These are phyloP conservation scores for Skeletonema potamos DNA, from an alignment of 108 stramenopile species.

Conservation along the genomic window DNA sequence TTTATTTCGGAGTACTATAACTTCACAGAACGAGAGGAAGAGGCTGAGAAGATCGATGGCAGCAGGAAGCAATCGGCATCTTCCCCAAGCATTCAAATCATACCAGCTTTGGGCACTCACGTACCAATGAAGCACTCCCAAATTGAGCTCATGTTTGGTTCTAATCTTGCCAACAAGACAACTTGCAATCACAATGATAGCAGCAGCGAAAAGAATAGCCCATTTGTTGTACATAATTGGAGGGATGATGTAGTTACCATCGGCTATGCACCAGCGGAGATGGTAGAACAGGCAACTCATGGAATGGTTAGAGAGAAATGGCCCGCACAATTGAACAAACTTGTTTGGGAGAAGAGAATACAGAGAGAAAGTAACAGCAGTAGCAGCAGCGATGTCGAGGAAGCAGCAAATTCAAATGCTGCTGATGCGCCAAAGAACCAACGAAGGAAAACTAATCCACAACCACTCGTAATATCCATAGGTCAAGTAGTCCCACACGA, in stretches of 20 bases:
- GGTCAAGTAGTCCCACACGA: slow-evolving; percentile 84
- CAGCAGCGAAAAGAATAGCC: slow-evolving; percentile 22
- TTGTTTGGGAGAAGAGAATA: slow-evolving; percentile 85
- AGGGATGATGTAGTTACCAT: slow-evolving; percentile 93
- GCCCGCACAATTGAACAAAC: slow-evolving; percentile 94
- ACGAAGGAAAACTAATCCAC: background rate
- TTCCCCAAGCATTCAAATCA: slow-evolving; percentile 53
- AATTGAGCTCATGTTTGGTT: slow-evolving; percentile 84
- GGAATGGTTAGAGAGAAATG: slow-evolving; percentile 73
- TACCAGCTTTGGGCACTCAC: slow-evolving; percentile 94
- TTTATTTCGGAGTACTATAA: slow-evolving; percentile 88
- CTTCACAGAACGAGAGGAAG: slow-evolving; percentile 30
- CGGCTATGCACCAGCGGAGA: slow-evolving; percentile 79
- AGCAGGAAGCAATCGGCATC: background rate
- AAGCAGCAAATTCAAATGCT: background rate
- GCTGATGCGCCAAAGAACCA: background rate
- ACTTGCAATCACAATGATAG: background rate
- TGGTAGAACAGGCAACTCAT: slow-evolving; percentile 74
- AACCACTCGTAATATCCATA: slow-evolving; percentile 81
- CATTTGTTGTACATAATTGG: slow-evolving; percentile 95
- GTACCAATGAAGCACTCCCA: slow-evolving; percentile 88
- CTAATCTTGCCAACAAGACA: slow-evolving; percentile 40
- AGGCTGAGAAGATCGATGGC: background rate
- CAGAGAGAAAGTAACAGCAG: background rate
- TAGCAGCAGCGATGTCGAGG: slow-evolving; percentile 30